Percentiles rank a stretch among this genome's conserved stretches.
Evolutionary conservation across 495 filamentous ascomycete genomes (phyloP).

Genomic region (Annulohypoxylon stygium): DNA sequence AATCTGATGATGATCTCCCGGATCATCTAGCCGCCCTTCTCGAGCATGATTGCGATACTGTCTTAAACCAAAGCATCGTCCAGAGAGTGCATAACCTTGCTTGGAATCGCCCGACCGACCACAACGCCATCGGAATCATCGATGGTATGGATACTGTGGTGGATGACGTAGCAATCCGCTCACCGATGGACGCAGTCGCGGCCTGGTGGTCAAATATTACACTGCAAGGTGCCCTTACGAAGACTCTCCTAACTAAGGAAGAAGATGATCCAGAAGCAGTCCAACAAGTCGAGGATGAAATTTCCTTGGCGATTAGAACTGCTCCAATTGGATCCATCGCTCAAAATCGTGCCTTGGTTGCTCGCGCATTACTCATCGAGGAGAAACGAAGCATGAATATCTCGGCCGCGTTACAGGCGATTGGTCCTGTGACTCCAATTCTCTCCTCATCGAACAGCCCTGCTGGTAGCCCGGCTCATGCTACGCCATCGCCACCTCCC

Average conservation of each 20-base stretch:
- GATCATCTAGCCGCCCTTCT: slow-evolving; percentile 80
- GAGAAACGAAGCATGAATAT: slow-evolving; percentile 68
- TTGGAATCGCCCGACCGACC: slow-evolving; percentile 82
- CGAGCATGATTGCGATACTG: slow-evolving; percentile 80
- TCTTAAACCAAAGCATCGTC: slow-evolving; percentile 80
- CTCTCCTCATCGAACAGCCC: slow-evolving; percentile 40
- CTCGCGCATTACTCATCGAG: slow-evolving; percentile 70
- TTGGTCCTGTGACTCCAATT: slow-evolving; percentile 58
- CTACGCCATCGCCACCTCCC: slow-evolving; percentile 25
- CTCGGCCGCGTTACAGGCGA: slow-evolving; percentile 64
- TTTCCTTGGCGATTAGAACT: slow-evolving; percentile 76
- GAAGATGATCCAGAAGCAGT: slow-evolving; percentile 53
- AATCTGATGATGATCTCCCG: slow-evolving; percentile 74
- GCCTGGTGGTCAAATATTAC: slow-evolving; percentile 88
- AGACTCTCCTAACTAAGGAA: slow-evolving; percentile 66
- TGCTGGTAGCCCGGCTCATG: slow-evolving; percentile 36
- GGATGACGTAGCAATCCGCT: slow-evolving; percentile 86
- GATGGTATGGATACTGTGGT: slow-evolving; percentile 86
- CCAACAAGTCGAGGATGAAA: slow-evolving; percentile 63
- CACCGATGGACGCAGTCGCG: slow-evolving; percentile 88
- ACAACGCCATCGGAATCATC: slow-evolving; percentile 70
- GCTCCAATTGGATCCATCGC: slow-evolving; percentile 84
- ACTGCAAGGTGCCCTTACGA: slow-evolving; percentile 77
- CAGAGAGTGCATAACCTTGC: slow-evolving; percentile 92
- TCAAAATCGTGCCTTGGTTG: slow-evolving; percentile 81